Evolutionary conservation across 805 yeast species (phyloP).

Genomic region (Candida loeiensis): DNA sequence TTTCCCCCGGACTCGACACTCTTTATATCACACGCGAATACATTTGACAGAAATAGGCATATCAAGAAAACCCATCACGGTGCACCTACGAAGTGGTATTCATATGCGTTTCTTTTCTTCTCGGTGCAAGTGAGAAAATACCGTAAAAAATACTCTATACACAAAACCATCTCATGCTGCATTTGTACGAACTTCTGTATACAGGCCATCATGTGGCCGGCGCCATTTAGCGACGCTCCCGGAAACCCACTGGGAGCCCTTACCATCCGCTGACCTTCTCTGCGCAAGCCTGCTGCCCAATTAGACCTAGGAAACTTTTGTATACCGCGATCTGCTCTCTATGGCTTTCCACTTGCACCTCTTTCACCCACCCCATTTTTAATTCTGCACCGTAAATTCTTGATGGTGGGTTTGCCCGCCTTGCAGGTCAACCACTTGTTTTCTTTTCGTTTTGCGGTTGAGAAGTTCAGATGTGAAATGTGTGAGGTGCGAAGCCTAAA

Average conservation of each 20-base stretch:
- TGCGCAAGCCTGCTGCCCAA: background rate
- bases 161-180: background rate
- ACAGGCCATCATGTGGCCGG: background rate
- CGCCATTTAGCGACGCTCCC: background rate
- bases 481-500: background rate
- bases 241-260: background rate
- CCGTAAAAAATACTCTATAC: background rate
- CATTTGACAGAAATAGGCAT: background rate
- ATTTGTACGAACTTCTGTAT: background rate
- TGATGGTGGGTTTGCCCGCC: background rate
- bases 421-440: background rate
- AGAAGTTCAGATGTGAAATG: background rate
- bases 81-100: background rate
- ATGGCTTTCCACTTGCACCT: too few relatives aligned
- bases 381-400: background rate
- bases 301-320: background rate
- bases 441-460: background rate
- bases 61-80: background rate
- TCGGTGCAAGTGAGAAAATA: slow-evolving; percentile 1
- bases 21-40: background rate
- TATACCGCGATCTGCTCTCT: background rate
- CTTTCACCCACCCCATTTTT: background rate
- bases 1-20: background rate
- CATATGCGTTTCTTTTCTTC: slow-evolving; percentile 1
- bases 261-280: background rate